Evolutionary conservation across 371 early-diverging fungal genomes (phyloP), one percentile per base, ranked within the genome.

Genomic region (Apophysomyces sp.): DNA sequence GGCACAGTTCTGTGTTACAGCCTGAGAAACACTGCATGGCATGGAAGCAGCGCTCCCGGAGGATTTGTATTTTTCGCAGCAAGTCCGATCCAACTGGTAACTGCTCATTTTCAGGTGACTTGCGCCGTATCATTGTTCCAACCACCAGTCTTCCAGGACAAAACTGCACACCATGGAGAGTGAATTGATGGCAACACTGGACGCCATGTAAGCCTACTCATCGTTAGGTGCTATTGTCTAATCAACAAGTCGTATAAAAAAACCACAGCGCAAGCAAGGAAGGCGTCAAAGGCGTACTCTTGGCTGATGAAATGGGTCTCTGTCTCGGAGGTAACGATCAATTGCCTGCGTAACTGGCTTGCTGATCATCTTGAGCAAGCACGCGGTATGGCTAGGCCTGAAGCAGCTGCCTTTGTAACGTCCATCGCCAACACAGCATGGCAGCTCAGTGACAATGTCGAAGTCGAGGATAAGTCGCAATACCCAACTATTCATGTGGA

Each of bases 251-350:
- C 57, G 16, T n/a, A 39, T 37, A 4, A 26, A 28, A 58, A 28
- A 24, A n/a, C 27, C 40, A 32, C 26, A 80, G 81, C 32, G 71
- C 72, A 16, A 72, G 41, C 37, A 72, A 68, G 58, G 78, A 77
- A 60, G 78, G 76, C 24, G 78, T 80, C 2, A 69, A 76, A 56
- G 81, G 81, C n/a, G 81, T 80, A n/a, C 64, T 80, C 15, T 53
- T 80, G 13, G 71, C 71, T 12, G 81, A 80, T 58, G 74, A 73
- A 39, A 73, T 61, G 31, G 81, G 81, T 1, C 65, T 77, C 27
- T 77, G 81, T 61, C 61, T 80, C 44, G 81, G 81, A 64, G 71
- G 81, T 77, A 68, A 60, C 37, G 24, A 7, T 39, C 3, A 44
- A 51, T 29, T 11, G 36, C 26, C 2, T 12, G 26, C 36, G 2